Base-by-base conservation (phyloP, 768 basidiomycete genomes). In the Thelephora ganbajun region DNA sequence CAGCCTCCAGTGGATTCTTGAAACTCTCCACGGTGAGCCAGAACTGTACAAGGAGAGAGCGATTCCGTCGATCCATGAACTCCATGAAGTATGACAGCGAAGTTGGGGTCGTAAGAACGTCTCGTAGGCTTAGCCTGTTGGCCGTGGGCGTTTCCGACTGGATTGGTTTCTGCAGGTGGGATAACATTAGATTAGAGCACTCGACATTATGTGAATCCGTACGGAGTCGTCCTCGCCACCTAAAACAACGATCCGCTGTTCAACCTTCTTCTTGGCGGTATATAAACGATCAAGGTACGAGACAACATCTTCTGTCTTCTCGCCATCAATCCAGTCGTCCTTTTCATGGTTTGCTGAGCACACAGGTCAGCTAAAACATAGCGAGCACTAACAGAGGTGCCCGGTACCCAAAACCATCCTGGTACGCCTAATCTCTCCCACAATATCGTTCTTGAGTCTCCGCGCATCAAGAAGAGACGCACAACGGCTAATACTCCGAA, bases 11-110 rank as follows among this genome's bases (percentile, higher is more conserved):
- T 0, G 96, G 96, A 54, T 94, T 90, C 66, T 97, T 97, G 73
- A 98, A 94, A 49, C 89, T 90, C 65, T 99, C 92, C 2, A 97
- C 88, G 0, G 91, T 90, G 1, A 98, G 69, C 94, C 94, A 98
- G 64, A 97, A 99, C 53, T 98, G 94, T 2, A 96, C 89, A 9
- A 90, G 77, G 11, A 88, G 58, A 11, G 92, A 86, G 26, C 84
- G 78, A 50, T 79, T 73, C 6, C 85, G 77, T 12, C 96, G 77
- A 55, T 98, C 96, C 89, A 97, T 93, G 56, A 89, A 96, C 66
- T 99, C 96, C 82, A 97, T 92, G 66, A 94, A 88, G 61, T 96
- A 94, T 2, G 88, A 90, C 2, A 98, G 73, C 0, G 91, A 90
- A 34, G 80, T 83, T 0, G 94, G 93, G 54, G 90, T 92, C 19